A percentile compares a stretch with the other conserved stretches of the same genome.
phyloP scores from a whole-genome alignment of 2,329 filamentous ascomycete species.

The Botrytis byssoidea region DNA sequence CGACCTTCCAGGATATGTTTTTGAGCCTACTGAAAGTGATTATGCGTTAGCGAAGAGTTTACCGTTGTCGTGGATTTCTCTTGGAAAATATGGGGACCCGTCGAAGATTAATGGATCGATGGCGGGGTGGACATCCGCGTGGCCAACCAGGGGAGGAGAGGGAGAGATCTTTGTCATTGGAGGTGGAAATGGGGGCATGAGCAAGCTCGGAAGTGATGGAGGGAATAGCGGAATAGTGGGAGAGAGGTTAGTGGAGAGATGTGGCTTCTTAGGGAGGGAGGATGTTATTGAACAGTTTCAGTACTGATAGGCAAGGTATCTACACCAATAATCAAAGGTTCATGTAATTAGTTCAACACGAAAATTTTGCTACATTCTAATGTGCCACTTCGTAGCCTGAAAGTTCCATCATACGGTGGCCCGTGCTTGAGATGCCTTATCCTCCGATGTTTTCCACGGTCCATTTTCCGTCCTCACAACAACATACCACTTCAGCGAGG shows the following conservation, averaged over 20 bases:
- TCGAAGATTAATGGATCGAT: slow-evolving; percentile 41
- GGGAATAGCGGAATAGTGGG: slow-evolving; percentile 36
- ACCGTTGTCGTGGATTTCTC: slow-evolving; percentile 50
- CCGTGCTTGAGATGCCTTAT: not conserved
- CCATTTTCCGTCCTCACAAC: not conserved
- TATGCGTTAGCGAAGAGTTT: slow-evolving; percentile 42
- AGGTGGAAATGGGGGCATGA: slow-evolving; percentile 40
- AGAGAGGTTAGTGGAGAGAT: slow-evolving; percentile 48
- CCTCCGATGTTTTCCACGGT: not conserved
- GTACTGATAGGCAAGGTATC: slow-evolving; percentile 21
- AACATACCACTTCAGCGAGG: not conserved
- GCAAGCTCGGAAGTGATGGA: slow-evolving; percentile 40
- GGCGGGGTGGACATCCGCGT: slow-evolving; percentile 43
- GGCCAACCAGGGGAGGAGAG: slow-evolving; percentile 30
- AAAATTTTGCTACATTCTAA: not conserved
- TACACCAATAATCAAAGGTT: not conserved
- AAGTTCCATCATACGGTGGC: not conserved
- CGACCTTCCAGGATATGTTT: slow-evolving; percentile 26
- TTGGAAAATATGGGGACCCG: slow-evolving; percentile 43
- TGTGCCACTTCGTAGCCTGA: not conserved
- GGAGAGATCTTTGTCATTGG: slow-evolving; percentile 46
- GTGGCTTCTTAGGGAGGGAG: slow-evolving; percentile 43
- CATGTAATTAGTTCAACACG: not conserved
- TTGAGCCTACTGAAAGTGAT: slow-evolving; percentile 43
- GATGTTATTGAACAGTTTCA: slow-evolving; percentile 41